Conservation (phyloP, 108 stramenopile genomes). For the Fistulifera solaris region DNA sequence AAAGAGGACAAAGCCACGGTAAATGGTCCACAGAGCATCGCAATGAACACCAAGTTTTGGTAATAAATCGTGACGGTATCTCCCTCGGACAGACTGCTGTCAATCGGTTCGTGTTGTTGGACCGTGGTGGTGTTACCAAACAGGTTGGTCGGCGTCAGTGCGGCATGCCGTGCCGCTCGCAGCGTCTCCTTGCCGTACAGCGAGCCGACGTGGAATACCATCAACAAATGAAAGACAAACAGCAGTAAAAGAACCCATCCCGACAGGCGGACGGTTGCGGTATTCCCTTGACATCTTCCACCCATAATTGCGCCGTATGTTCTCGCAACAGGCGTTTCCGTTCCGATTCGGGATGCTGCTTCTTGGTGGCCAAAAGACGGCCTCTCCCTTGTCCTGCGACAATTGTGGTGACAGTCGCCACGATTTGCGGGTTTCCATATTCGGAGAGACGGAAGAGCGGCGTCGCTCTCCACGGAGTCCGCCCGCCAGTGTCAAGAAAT, state of each 20-base stretch:
- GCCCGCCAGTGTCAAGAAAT: no score
- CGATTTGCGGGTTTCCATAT: no score
- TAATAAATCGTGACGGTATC: slow-evolving; percentile 29
- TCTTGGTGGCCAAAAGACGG: slow-evolving; percentile 27
- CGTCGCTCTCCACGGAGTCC: no score
- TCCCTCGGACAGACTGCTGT: neutral
- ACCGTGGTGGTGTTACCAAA: neutral
- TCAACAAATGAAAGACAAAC: slow-evolving; percentile 53
- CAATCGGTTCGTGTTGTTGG: neutral
- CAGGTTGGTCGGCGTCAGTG: neutral
- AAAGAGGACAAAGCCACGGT: slow-evolving; percentile 48
- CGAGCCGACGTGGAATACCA: slow-evolving; percentile 38
- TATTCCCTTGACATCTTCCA: slow-evolving; percentile 57
- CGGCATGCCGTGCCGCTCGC: slow-evolving; percentile 4
- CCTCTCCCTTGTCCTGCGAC: slow-evolving; percentile 15
- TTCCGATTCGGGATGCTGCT: neutral
- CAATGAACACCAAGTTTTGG: slow-evolving; percentile 52
- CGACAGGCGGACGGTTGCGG: slow-evolving; percentile 54
- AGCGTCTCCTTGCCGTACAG: slow-evolving; percentile 54
- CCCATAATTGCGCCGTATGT: slow-evolving; percentile 62
- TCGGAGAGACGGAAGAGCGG: no score
- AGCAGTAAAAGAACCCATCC: slow-evolving; percentile 53
- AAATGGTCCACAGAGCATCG: slow-evolving; percentile 54
- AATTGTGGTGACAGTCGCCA: no score
- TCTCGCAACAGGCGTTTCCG: slow-evolving; percentile 67